Evolutionary conservation across 148 eudicot genomes (phyloP).

Genomic region (Arbutus unedo): DNA sequence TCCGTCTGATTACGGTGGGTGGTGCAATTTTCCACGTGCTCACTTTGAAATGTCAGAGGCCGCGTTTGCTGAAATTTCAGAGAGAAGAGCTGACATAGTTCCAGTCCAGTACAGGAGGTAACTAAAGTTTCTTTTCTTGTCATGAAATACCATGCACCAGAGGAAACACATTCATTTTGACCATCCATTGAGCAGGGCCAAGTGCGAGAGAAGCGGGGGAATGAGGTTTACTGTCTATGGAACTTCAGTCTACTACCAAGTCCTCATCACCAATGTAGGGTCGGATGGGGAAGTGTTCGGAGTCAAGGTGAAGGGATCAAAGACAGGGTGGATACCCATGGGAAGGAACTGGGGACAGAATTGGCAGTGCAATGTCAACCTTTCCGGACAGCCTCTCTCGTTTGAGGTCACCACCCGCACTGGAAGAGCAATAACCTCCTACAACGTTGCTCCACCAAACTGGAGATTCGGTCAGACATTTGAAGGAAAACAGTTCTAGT

Average conservation of each 20-base stretch:
- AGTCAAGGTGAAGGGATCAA: conserved; percentile 67
- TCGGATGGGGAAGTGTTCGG: conserved; percentile 56
- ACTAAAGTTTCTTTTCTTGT: background rate
- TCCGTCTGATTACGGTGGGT: conserved; percentile 62
- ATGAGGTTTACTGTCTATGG: conserved; percentile 61
- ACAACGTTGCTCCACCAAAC: conserved; percentile 56
- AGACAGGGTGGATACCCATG: conserved; percentile 73
- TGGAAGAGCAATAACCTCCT: conserved; percentile 45
- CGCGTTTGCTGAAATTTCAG: conserved; percentile 52
- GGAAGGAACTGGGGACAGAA: conserved; percentile 82
- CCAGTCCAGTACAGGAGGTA: conserved; percentile 70
- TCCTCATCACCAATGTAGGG: conserved; percentile 62
- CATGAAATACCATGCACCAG: background rate
- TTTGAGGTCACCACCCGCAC: conserved; percentile 61
- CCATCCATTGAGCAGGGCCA: conserved; percentile 36
- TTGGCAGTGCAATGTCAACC: conserved; percentile 59
- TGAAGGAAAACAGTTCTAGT: conserved; percentile 61
- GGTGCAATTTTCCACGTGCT: conserved; percentile 69
- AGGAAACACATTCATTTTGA: background rate
- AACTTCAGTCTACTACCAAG: conserved; percentile 44
- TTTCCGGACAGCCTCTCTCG: conserved; percentile 61
- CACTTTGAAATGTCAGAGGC: conserved; percentile 65
- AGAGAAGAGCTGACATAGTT: conserved; percentile 39
- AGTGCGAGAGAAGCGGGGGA: conserved; percentile 61
- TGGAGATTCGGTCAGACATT: conserved; percentile 77